Conservation (phyloP, 2,329 filamentous ascomycete species). For the Fonsecaea pugnacius region DNA sequence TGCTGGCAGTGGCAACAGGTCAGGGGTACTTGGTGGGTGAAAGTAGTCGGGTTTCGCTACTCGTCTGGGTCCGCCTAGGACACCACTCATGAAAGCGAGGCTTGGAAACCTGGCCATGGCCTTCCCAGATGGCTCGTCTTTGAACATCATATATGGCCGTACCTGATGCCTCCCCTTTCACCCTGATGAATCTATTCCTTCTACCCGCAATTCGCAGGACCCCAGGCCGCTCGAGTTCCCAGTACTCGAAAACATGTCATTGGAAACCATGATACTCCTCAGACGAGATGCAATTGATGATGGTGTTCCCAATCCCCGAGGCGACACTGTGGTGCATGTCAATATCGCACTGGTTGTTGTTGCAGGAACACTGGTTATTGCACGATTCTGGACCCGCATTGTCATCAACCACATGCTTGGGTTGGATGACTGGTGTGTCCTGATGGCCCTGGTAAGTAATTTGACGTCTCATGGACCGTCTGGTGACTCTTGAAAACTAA, state of each 20-base stretch:
- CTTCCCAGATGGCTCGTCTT: conserved; percentile 9
- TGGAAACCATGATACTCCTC: conserved; percentile 1
- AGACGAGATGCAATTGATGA: conserved; percentile 13
- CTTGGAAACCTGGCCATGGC: conserved; percentile 13
- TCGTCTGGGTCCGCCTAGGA: conserved; percentile 4
- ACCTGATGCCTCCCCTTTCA: neutral
- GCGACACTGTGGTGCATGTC: conserved; percentile 13
- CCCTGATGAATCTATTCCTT: neutral
- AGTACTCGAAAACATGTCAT: conserved; percentile 5
- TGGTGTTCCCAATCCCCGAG: conserved; percentile 9
- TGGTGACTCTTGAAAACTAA: neutral
- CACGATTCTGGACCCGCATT: conserved; percentile 18
- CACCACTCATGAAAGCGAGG: conserved; percentile 4
- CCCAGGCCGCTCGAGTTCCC: neutral
- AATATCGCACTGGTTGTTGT: conserved; percentile 17
- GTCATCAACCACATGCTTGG: conserved; percentile 18
- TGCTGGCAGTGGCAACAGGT: neutral
- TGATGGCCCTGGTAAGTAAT: conserved; percentile 10
- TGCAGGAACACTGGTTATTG: conserved; percentile 3
- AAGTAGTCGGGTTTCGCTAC: conserved; percentile 1
- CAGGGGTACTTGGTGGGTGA: conserved; percentile 1
- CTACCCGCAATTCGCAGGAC: neutral
- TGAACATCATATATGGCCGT: conserved; percentile 11
- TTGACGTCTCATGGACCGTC: too few relatives aligned
- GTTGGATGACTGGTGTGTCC: conserved; percentile 15